phyloP scores from a whole-genome alignment of 2,329 filamentous ascomycete genomes.

The Ceratocystis colombiana region DNA sequence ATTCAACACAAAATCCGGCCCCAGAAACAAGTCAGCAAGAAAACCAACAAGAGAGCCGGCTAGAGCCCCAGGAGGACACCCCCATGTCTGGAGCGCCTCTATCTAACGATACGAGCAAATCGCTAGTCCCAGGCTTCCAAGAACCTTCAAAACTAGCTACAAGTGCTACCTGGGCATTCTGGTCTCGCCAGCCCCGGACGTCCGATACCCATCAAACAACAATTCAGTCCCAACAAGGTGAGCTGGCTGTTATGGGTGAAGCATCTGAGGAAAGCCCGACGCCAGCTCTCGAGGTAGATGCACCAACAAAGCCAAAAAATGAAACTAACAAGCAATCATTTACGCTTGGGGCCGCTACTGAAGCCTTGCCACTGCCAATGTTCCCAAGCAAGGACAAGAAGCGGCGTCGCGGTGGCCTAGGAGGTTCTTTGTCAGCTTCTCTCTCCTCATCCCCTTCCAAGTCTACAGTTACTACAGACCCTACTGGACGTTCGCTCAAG shows the following conservation, averaged over 20 bases:
- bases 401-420: slow-evolving; percentile 2
- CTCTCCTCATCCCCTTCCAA: slow-evolving; percentile 31
- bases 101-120: neutral
- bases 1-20: neutral
- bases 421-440: slow-evolving; percentile 31
- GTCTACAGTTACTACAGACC: slow-evolving; percentile 28
- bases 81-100: neutral
- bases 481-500: slow-evolving; percentile 25
- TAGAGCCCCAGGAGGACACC: neutral
- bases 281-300: slow-evolving; percentile 31
- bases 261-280: slow-evolving; percentile 47
- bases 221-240: slow-evolving; percentile 35
- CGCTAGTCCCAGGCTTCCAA: neutral
- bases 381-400: slow-evolving; percentile 13
- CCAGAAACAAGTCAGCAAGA: neutral
- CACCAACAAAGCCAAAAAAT: neutral
- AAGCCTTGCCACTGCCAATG: neutral
- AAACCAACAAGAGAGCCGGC: neutral
- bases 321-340: neutral
- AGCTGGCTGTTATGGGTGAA: slow-evolving; percentile 49
- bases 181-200: slow-evolving; percentile 51
- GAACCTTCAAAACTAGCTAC: slow-evolving; percentile 30
- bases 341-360: neutral
- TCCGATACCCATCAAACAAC: neutral
- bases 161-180: slow-evolving; percentile 70